Evolutionary conservation across 1,284 basidiomycete genomes (phyloP).

Genomic region (Ustilago loliicola): DNA sequence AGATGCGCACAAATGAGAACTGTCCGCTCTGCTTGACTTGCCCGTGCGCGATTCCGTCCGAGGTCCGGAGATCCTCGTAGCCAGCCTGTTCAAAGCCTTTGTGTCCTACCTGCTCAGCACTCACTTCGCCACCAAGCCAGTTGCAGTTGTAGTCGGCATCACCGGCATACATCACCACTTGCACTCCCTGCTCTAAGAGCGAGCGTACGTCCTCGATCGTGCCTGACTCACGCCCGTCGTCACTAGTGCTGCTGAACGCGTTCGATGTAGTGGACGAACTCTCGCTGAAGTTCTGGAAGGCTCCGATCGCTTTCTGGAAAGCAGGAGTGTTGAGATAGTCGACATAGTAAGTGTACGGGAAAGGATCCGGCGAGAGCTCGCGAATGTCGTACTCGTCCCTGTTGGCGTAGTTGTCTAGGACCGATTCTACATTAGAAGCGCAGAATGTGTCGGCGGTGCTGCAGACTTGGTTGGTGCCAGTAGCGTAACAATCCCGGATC

Average conservation of each 20-base stretch:
- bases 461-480: constrained; percentile 48
- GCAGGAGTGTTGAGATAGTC: constrained; percentile 52
- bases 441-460: constrained; percentile 56
- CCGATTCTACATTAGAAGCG: constrained; percentile 47
- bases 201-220: constrained; percentile 47
- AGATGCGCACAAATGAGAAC: constrained; percentile 56
- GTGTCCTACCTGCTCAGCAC: constrained; percentile 46
- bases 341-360: constrained; percentile 57
- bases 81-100: constrained; percentile 45
- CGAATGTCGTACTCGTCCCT: constrained; percentile 62
- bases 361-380: constrained; percentile 56
- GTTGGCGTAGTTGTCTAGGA: constrained; percentile 44
- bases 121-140: constrained; percentile 47
- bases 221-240: constrained; percentile 46
- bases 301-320: constrained; percentile 55
- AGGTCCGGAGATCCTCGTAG: constrained; percentile 39
- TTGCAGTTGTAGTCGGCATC: constrained; percentile 64
- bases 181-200: constrained; percentile 49
- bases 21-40: constrained; percentile 54
- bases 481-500: constrained; percentile 50
- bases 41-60: constrained; percentile 35
- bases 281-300: constrained; percentile 57
- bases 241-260: constrained; percentile 49
- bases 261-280: constrained; percentile 35
- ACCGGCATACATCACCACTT: constrained; percentile 54